Percentiles rank a stretch among this genome's conserved stretches.
phyloP scores from a whole-genome alignment of 2,329 filamentous ascomycete species.

The Davidsoniella virescens region DNA sequence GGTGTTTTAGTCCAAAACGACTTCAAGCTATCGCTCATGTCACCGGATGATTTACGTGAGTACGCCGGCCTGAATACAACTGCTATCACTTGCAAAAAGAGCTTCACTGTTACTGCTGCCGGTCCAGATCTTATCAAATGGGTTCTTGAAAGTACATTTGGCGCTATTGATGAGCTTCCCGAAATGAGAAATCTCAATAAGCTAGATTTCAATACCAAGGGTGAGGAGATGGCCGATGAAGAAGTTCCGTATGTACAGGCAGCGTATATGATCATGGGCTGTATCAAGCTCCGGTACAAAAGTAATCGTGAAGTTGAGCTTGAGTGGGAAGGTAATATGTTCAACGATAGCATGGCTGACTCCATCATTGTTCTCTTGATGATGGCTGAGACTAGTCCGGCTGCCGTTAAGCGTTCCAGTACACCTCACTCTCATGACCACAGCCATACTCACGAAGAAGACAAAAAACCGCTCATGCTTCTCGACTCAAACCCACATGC shows the following conservation, averaged over 20 bases:
- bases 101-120: conserved; percentile 71
- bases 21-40: conserved; percentile 94
- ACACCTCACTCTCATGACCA: conserved; percentile 20
- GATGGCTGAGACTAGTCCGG: conserved; percentile 83
- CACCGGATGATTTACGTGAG: conserved; percentile 84
- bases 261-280: conserved; percentile 70
- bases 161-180: conserved; percentile 56
- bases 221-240: conserved; percentile 44
- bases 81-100: conserved; percentile 82
- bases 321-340: conserved; percentile 95
- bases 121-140: conserved; percentile 84
- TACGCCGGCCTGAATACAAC: conserved; percentile 96
- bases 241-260: conserved; percentile 40
- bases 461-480: conserved; percentile 17
- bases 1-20: conserved; percentile 95
- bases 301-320: conserved; percentile 68
- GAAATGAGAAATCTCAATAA: conserved; percentile 30
- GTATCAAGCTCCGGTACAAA: conserved; percentile 64
- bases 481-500: conserved; percentile 52
- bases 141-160: conserved; percentile 90
- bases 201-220: conserved; percentile 21
- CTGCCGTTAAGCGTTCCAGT: conserved; percentile 63
- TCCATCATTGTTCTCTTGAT: conserved; percentile 86
- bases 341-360: conserved; percentile 97
- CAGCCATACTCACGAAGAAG: conserved; percentile 26